Percentiles rank a stretch among this genome's conserved stretches.
phyloP scores from a whole-genome alignment of 2,329 filamentous ascomycete genomes.

The Aspergillus novoparasiticus region DNA sequence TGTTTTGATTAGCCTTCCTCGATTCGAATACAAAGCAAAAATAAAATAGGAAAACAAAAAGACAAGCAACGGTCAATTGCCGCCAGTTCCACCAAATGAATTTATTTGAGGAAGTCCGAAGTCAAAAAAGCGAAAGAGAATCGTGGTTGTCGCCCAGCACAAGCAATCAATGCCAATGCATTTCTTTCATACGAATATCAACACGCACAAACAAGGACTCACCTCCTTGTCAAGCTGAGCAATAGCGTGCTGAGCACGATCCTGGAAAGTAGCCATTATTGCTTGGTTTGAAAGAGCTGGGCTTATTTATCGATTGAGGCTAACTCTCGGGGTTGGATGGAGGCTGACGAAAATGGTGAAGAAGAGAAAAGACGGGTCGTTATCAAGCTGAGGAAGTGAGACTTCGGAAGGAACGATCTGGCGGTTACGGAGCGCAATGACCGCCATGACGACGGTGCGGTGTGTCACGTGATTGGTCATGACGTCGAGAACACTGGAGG shows the following conservation, averaged over 20 bases:
- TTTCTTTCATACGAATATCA: slow-evolving; percentile 1
- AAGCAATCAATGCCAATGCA: background rate
- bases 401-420: slow-evolving; percentile 20
- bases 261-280: slow-evolving; percentile 57
- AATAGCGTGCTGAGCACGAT: slow-evolving; percentile 64
- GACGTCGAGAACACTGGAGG: slow-evolving; percentile 16
- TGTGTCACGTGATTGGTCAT: slow-evolving; percentile 24
- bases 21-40: slow-evolving; percentile 1
- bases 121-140: background rate
- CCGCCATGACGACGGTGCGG: slow-evolving; percentile 12
- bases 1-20: slow-evolving; percentile 16
- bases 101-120: background rate
- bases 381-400: slow-evolving; percentile 14
- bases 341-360: background rate
- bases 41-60: background rate
- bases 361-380: slow-evolving; percentile 11
- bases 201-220: slow-evolving; percentile 35
- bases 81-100: background rate
- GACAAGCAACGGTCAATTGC: background rate
- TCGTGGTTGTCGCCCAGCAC: background rate
- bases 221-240: slow-evolving; percentile 71
- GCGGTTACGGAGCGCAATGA: slow-evolving; percentile 14
- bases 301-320: slow-evolving; percentile 4
- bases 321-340: background rate
- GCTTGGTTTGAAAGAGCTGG: slow-evolving; percentile 1